Evolutionary conservation across 2,329 filamentous ascomycete species (phyloP), one percentile per base, ranked within the genome.

Genomic region (Chrysoporthe austroafricana): DNA sequence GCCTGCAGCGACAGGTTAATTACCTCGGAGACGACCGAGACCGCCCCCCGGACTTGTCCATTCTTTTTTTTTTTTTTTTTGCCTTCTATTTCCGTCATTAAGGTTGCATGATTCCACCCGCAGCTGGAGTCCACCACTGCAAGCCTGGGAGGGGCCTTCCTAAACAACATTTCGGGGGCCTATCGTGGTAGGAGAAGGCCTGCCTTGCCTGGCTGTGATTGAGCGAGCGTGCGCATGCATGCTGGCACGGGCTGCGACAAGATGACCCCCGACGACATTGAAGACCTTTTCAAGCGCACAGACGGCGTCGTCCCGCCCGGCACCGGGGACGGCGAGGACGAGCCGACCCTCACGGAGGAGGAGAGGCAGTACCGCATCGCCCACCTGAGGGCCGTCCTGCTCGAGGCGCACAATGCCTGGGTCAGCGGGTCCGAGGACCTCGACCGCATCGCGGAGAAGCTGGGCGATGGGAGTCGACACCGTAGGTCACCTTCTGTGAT

Each of bases 381-480:
- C 32, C 62, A 68, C 21, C 71, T 87, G 18, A 73, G 74, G 9
- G 74, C 75, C 0, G 78, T 86, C 0, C 73, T 85, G 50, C 72
- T 72, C 8, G 73, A 74, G 2, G 80, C 81, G 18, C 76, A 79
- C 60, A 72, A 81, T 21, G 76, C 83, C 4, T 83, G 81, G 76
- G 75, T 78, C 44, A 72, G 81, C 7, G 76, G 77, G 1, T 79
- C 78, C 0, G 71, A 76, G 9, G 78, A 82, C 0, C 76, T 88
- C 18, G 82, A 84, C 64, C 66, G 73, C 1, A 77, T 85, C 50
- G 82, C 83, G 1, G 82, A 87, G 73, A 84, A 82, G 66, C 73
- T 88, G 0, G 87, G 83, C 0, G 83, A 88, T 71, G 84, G 81
- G 5, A 86, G 86, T 70, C 80, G 87, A 73, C 82, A 86, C 73